These are phyloP conservation scores for Pilatotrama ljubarskyi DNA, from an alignment of 768 basidiomycete species.

Conservation along the genomic window DNA sequence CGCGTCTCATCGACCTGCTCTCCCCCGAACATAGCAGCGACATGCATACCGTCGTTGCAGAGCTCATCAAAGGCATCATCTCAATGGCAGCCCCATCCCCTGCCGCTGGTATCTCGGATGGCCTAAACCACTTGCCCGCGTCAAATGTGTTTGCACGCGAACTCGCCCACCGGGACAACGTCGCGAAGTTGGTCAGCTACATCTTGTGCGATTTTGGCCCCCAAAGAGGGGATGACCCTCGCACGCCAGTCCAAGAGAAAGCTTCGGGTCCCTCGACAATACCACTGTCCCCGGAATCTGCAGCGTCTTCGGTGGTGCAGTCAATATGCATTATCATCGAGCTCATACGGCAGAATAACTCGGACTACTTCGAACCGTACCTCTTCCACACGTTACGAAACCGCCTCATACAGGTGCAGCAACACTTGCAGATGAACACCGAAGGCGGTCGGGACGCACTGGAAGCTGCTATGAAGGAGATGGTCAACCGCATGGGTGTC, in stretches of 20 bases:
- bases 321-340: constrained; percentile 90
- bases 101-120: constrained; percentile 68
- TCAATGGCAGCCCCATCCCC: constrained; percentile 90
- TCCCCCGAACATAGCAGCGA: constrained; percentile 75
- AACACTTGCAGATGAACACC: constrained; percentile 51
- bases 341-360: constrained; percentile 95
- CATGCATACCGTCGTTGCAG: constrained; percentile 83
- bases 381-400: constrained; percentile 93
- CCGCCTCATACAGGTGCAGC: constrained; percentile 84
- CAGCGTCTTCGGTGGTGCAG: constrained; percentile 79
- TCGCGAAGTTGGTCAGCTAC: constrained; percentile 71
- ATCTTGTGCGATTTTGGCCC: constrained; percentile 68
- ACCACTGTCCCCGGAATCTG: constrained; percentile 39
- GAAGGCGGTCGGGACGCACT: constrained; percentile 66
- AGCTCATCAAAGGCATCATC: constrained; percentile 92
- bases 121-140: constrained; percentile 66
- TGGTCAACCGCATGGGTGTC: constrained; percentile 84
- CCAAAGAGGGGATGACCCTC: background rate
- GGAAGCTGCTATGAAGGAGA: constrained; percentile 73
- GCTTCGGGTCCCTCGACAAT: background rate
- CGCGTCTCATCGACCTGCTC: constrained; percentile 76
- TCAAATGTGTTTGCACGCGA: constrained; percentile 90
- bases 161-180: constrained; percentile 70
- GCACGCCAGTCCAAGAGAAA: constrained; percentile 19
- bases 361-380: constrained; percentile 97